phyloP scores from a whole-genome alignment of 306 rosid species.

The Quercus alba region DNA sequence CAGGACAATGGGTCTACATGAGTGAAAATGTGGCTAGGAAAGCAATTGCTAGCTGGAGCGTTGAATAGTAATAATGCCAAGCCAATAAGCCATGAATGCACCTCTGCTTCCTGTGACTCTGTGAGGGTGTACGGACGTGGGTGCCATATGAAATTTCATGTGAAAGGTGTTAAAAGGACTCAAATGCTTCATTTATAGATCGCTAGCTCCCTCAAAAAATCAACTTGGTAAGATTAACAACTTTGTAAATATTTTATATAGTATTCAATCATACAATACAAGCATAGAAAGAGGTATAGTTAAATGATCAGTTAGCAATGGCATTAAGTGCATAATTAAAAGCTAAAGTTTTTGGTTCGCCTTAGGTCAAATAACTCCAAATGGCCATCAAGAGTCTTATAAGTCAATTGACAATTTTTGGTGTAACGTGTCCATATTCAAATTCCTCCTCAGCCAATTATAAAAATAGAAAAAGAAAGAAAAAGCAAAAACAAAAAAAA shows the following conservation, averaged over 20 bases:
- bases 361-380: background rate
- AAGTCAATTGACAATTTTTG: too few species aligned
- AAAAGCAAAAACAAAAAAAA: too few species aligned
- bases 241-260: background rate
- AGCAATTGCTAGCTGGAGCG: background rate
- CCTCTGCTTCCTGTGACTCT: background rate
- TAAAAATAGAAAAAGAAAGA: too few species aligned
- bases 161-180: conserved; percentile 8
- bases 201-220: background rate
- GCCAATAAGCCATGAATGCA: background rate
- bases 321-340: background rate
- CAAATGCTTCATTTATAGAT: conserved; percentile 2
- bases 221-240: background rate
- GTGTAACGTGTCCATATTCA: too few species aligned
- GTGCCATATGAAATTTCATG: conserved; percentile 10
- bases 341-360: background rate
- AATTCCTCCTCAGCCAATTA: too few species aligned
- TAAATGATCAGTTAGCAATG: background rate
- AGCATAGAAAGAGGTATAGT: background rate
- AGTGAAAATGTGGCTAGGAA: background rate
- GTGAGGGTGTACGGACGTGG: background rate
- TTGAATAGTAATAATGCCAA: background rate
- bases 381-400: too few species aligned
- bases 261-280: background rate
- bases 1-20: background rate